These are phyloP conservation scores for Dianthus caryophyllus DNA, from an alignment of 148 eudicot genomes.

Conservation along the genomic window DNA sequence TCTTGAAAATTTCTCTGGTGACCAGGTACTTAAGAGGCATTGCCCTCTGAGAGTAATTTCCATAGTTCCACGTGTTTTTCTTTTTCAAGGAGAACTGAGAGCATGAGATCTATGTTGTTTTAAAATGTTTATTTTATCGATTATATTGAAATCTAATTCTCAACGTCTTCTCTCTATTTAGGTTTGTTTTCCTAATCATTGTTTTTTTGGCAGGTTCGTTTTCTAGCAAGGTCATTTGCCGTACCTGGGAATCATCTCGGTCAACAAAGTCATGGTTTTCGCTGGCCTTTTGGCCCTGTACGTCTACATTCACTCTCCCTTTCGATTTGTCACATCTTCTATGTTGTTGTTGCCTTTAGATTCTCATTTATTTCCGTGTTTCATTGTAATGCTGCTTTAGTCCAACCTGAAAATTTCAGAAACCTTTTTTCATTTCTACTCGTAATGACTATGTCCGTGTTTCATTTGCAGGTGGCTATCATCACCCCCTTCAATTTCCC, in stretches of 20 bases:
- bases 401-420: constrained; percentile 7
- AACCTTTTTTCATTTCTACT: background rate
- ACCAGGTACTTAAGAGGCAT: constrained; percentile 61
- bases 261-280: constrained; percentile 98
- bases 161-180: background rate
- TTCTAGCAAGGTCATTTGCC: constrained; percentile 92
- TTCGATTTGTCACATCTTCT: background rate
- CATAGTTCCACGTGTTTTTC: background rate
- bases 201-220: constrained; percentile 68
- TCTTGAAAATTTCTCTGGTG: constrained; percentile 89
- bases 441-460: background rate
- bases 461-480: constrained; percentile 60
- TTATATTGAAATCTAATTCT: background rate
- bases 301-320: constrained; percentile 23
- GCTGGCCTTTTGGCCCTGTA: constrained; percentile 99
- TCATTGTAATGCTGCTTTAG: background rate
- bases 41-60: constrained; percentile 3
- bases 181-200: constrained; percentile 8
- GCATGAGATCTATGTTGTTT: background rate
- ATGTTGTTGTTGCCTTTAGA: background rate
- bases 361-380: background rate
- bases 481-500: constrained; percentile 97
- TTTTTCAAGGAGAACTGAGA: background rate
- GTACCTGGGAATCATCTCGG: constrained; percentile 99
- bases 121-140: constrained; percentile 1